Conservation (phyloP, 2,329 filamentous ascomycete species). For the Penicillium sp. region DNA sequence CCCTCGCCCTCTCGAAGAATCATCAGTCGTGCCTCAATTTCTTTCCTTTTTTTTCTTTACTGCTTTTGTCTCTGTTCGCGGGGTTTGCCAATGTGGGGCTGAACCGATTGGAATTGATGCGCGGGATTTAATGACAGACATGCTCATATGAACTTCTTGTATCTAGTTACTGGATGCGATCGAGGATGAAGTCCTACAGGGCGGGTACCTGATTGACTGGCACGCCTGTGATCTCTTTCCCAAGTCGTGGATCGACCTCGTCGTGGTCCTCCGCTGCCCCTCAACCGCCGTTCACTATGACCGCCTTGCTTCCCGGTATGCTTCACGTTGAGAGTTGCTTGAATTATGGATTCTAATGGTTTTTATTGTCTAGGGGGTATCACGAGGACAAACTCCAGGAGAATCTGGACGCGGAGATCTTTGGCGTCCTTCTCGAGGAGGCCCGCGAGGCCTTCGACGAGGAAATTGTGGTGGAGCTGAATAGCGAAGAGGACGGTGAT, state of each 20-base stretch:
- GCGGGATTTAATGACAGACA: background rate
- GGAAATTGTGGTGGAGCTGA: conserved; percentile 85
- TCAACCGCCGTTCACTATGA: conserved; percentile 82
- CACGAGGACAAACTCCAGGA: conserved; percentile 86
- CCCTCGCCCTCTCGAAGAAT: background rate
- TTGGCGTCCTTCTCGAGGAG: conserved; percentile 90
- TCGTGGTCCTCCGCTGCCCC: conserved; percentile 79
- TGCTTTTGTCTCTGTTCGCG: conserved; percentile 2
- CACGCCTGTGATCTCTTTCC: conserved; percentile 97
- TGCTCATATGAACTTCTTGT: background rate
- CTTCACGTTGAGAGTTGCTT: background rate
- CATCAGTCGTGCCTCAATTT: background rate
- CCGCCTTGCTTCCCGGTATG: conserved; percentile 69
- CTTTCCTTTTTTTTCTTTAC: background rate
- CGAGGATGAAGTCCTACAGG: conserved; percentile 73
- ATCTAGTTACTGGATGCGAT: conserved; percentile 75
- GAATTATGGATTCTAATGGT: background rate
- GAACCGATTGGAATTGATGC: background rate
- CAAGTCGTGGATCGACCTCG: conserved; percentile 88
- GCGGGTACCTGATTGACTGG: conserved; percentile 94
- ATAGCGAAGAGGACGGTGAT: conserved; percentile 77
- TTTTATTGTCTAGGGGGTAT: conserved; percentile 62
- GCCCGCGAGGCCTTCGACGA: conserved; percentile 82
- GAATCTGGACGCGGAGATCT: conserved; percentile 96
- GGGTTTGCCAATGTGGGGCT: conserved; percentile 1